Percentiles rank a stretch among this genome's conserved stretches.
Evolutionary conservation across 177 flowering plant genomes (phyloP).

Genomic region (Vitis hybrid): DNA sequence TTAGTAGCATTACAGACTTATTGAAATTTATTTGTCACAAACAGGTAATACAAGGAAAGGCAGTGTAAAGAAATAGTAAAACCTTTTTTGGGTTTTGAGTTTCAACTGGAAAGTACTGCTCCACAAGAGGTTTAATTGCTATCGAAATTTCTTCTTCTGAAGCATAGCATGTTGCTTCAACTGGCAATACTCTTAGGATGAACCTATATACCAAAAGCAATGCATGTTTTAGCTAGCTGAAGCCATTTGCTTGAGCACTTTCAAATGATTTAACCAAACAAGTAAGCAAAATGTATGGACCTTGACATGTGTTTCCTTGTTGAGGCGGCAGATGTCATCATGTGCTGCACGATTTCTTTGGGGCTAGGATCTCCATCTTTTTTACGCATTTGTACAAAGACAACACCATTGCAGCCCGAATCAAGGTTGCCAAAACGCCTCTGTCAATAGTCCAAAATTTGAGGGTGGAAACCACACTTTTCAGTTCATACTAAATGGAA

Average conservation of each 20-base stretch:
- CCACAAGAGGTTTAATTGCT: conserved; percentile 73
- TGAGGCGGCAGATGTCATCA: conserved; percentile 77
- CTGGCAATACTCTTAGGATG: conserved; percentile 77
- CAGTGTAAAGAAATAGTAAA: conserved; percentile 1
- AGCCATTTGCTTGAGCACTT: background rate
- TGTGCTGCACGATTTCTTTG: conserved; percentile 65
- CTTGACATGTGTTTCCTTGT: conserved; percentile 90
- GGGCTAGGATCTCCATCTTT: conserved; percentile 77
- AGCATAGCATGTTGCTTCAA: conserved; percentile 89
- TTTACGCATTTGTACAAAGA: conserved; percentile 83
- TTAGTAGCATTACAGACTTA: background rate
- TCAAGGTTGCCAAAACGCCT: conserved; percentile 84
- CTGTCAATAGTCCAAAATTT: conserved; percentile 23
- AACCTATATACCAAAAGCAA: conserved; percentile 45
- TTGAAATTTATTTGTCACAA: background rate
- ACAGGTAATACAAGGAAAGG: background rate
- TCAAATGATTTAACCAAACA: background rate
- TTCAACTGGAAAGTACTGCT: conserved; percentile 64
- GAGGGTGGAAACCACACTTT: too few relatives aligned
- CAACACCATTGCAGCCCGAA: conserved; percentile 89
- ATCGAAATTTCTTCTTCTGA: conserved; percentile 87
- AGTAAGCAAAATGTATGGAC: conserved; percentile 30
- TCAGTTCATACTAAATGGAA: too few relatives aligned
- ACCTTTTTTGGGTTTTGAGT: conserved; percentile 67
- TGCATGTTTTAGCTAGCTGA: background rate